Percentiles rank a stretch among this genome's conserved stretches.
These are phyloP conservation scores for Penicillium bovifimosum DNA, from an alignment of 495 filamentous ascomycete genomes.

Conservation along the genomic window DNA sequence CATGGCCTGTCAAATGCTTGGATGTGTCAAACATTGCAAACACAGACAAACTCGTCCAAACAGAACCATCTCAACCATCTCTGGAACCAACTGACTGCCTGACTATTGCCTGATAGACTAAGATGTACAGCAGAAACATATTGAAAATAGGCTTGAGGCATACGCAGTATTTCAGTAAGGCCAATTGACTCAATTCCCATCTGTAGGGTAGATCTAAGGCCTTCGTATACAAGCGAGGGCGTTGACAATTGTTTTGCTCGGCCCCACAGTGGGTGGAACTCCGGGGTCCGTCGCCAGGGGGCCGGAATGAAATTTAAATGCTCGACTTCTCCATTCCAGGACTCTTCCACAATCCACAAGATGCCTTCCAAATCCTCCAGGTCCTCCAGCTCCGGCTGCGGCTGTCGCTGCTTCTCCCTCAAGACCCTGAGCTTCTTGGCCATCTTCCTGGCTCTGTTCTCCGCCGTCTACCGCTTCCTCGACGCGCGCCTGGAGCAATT, in stretches of 20 bases:
- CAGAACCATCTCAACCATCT: not conserved
- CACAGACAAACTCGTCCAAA: not conserved
- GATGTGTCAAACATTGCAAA: not conserved
- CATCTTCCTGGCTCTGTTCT: conserved; percentile 54
- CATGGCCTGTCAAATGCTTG: conserved; percentile 25
- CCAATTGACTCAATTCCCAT: not conserved
- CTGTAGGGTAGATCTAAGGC: not conserved
- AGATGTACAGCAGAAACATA: not conserved
- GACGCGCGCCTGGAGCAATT: conserved; percentile 65
- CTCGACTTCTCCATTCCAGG: not conserved
- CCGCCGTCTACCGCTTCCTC: conserved; percentile 55
- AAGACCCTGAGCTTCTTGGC: conserved; percentile 50
- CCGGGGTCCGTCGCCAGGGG: conserved; percentile 16
- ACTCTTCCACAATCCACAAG: conserved; percentile 1
- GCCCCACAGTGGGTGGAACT: conserved; percentile 15
- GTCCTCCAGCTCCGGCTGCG: conserved; percentile 15
- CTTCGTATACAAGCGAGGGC: not conserved
- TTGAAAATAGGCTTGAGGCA: not conserved
- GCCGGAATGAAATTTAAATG: conserved; percentile 11
- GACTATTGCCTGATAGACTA: not conserved
- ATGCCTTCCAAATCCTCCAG: conserved; percentile 28
- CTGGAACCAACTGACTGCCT: not conserved
- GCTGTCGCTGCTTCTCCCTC: conserved; percentile 26
- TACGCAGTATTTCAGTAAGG: not conserved
- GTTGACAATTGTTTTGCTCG: conserved; percentile 2